These are phyloP conservation scores for Spathaspora hagerdaliae DNA, from an alignment of 805 yeast species.

Conservation along the genomic window DNA sequence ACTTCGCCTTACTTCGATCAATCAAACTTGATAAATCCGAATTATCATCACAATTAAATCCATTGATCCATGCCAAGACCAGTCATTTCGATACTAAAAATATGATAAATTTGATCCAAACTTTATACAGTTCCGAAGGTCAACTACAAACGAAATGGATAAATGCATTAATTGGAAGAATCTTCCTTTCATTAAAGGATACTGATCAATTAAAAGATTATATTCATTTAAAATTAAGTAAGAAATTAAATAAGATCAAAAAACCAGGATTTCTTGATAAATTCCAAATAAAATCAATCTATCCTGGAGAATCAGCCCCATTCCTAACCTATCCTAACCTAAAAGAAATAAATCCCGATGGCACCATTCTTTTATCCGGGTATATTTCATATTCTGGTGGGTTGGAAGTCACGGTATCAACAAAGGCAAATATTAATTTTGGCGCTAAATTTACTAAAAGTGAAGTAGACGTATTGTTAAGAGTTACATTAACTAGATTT, in stretches of 20 bases:
- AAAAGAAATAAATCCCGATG: slow-evolving; percentile 72
- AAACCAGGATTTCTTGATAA: slow-evolving; percentile 87
- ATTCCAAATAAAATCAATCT: slow-evolving; percentile 65
- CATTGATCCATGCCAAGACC: slow-evolving; percentile 66
- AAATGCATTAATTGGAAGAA: slow-evolving; percentile 80
- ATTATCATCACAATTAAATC: slow-evolving; percentile 24
- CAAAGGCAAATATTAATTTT: slow-evolving; percentile 71
- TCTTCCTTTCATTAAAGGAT: slow-evolving; percentile 71
- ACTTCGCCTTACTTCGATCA: slow-evolving; percentile 78
- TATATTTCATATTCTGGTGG: slow-evolving; percentile 71
- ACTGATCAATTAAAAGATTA: slow-evolving; percentile 62
- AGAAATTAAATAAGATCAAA: slow-evolving; percentile 73
- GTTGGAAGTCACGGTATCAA: slow-evolving; percentile 71
- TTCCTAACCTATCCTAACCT: slow-evolving; percentile 69
- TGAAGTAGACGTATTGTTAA: slow-evolving; percentile 71
- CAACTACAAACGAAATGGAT: slow-evolving; percentile 86
- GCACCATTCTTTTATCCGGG: slow-evolving; percentile 59
- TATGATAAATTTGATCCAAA: slow-evolving; percentile 69
- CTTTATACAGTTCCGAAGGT: slow-evolving; percentile 76
- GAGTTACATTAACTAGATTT: slow-evolving; percentile 61
- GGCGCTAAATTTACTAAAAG: slow-evolving; percentile 68
- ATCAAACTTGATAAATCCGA: slow-evolving; percentile 43
- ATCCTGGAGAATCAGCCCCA: slow-evolving; percentile 81
- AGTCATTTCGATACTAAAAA: slow-evolving; percentile 68
- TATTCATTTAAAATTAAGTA: slow-evolving; percentile 56